Percentiles rank a stretch among this genome's conserved stretches.
These are phyloP conservation scores for Saccharomycopsis hybrid DNA, from an alignment of 1,139 yeast species.

Conservation along the genomic window DNA sequence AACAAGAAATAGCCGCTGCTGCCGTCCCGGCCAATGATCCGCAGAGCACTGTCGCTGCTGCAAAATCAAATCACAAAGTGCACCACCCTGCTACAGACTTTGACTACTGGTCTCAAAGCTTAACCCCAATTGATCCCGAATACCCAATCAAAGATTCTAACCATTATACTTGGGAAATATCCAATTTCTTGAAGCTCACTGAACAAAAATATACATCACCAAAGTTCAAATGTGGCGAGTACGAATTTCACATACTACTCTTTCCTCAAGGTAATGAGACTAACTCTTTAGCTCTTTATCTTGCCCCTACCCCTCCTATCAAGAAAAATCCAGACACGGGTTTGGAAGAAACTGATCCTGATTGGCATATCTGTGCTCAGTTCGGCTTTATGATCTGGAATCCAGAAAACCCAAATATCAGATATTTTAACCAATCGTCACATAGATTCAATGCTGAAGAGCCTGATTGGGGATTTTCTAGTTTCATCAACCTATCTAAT, in stretches of 20 bases:
- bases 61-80: background rate
- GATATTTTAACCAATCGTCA: constrained; percentile 59
- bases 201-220: constrained; percentile 44
- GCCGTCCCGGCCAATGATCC: background rate
- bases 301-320: constrained; percentile 8
- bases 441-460: constrained; percentile 75
- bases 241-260: constrained; percentile 65
- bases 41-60: background rate
- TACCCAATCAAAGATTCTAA: constrained; percentile 8
- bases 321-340: constrained; percentile 27
- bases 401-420: constrained; percentile 60
- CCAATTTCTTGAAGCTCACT: constrained; percentile 51
- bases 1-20: background rate
- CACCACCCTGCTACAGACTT: background rate
- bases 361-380: constrained; percentile 88
- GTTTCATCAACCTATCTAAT: constrained; percentile 46
- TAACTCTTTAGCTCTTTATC: constrained; percentile 42
- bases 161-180: constrained; percentile 67
- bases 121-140: constrained; percentile 4
- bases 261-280: constrained; percentile 70
- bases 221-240: constrained; percentile 57
- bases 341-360: constrained; percentile 34
- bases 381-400: constrained; percentile 84
- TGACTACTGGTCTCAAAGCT: constrained; percentile 6
- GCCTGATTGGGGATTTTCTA: constrained; percentile 94